Evolutionary conservation across 106 monocot genomes (phyloP), one percentile per base, ranked within the genome.

Genomic region (Platanthera guangdongensis): DNA sequence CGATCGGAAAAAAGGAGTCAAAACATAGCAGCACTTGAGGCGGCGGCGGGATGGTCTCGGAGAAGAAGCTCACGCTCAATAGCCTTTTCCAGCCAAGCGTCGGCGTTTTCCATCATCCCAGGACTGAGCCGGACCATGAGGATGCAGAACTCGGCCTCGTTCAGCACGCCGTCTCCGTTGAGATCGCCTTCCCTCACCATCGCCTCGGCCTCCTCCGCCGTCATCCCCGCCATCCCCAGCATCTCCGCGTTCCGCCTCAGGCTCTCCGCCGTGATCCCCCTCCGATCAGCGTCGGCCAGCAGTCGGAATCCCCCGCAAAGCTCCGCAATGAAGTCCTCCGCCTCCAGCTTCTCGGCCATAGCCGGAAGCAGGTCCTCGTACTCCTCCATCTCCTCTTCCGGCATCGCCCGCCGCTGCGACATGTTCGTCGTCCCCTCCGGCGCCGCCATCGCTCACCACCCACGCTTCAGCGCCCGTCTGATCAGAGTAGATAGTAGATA

Each of bases 151-250:
- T 93, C 95, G 4, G 55, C 75, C 88, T 90, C 81, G 74, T 77
- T 83, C 28, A 95, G 89, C 9, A 77, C 89, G 9, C 90, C 87
- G 22, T 96, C 90, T 0, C 93, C 90, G 65, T 96, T 90, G 9
- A 83, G 49, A 70, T 93, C 95, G n/a, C 92, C 92, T 16, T 95
- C 88, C 77, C 82, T 21, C 39, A 93, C 90, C 92, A 96, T 96
- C 45, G 57, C 88, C 82, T 62, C 82, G 7, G 92, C 88, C 57
- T 93, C 88, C 75, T 82, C 90, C 59, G 13, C 71, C 30, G 84
- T 83, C 87, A 93, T 90, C 76, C 80, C 86, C 1, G 57, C 81
- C 86, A 89, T 78, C 60, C 95, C 92, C 25, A 95, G 74, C 78
- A 81, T 57, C 52, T 46, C 79, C 22, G 83, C 82, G 71, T 87